Evolutionary conservation across 345 rosid species (phyloP).

Genomic region (Populus alba): DNA sequence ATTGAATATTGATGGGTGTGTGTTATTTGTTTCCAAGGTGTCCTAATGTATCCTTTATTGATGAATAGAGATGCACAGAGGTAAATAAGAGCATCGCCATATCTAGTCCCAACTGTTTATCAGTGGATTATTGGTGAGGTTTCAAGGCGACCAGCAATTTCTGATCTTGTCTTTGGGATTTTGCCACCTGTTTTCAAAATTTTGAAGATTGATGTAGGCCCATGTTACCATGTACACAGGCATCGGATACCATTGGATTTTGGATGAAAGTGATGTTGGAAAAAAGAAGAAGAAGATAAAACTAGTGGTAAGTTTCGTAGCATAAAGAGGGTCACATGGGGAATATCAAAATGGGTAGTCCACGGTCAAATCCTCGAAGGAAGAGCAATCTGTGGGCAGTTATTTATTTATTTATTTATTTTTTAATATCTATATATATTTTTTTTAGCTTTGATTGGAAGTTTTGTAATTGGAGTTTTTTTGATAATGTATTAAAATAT

Average conservation of each 20-base stretch:
- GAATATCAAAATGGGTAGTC: neutral
- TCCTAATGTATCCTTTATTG: neutral
- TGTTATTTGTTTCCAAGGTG: neutral
- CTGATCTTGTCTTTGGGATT: conserved; percentile 11
- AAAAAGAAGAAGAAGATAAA: neutral
- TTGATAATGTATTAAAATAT: too few relatives aligned
- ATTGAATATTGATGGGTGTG: neutral
- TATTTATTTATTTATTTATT: too few relatives aligned
- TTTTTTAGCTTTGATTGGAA: too few relatives aligned
- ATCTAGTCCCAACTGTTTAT: neutral
- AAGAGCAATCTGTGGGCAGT: too few relatives aligned
- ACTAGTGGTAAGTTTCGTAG: too few relatives aligned
- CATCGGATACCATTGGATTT: conserved; percentile 22
- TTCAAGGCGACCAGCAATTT: neutral
- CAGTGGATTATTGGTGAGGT: neutral
- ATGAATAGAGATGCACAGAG: neutral
- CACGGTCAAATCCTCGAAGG: conserved; percentile 21
- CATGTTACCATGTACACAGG: conserved; percentile 26
- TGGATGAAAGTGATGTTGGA: too few relatives aligned
- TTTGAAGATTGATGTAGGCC: conserved; percentile 1
- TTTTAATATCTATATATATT: too few relatives aligned
- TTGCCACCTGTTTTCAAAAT: neutral
- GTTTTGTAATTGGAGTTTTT: too few relatives aligned
- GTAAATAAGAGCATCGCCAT: neutral
- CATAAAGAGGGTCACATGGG: neutral